These are phyloP conservation scores for Centella asiatica DNA, from an alignment of 129 eudicot genomes.

Conservation along the genomic window DNA sequence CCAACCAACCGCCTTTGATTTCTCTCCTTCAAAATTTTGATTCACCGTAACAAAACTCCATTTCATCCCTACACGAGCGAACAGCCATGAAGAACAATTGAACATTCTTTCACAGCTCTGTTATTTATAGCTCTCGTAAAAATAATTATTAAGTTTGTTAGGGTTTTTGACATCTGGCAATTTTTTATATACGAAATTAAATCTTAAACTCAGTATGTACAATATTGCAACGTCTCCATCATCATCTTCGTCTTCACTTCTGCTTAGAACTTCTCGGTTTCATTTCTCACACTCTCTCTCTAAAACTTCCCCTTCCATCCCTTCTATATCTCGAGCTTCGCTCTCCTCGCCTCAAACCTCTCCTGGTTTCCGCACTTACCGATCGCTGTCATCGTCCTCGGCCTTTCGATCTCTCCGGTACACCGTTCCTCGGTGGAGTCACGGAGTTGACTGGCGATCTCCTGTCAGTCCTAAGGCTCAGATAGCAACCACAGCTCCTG, in stretches of 20 bases:
- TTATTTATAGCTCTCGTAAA: neutral
- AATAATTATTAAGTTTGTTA: neutral
- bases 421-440: constrained; percentile 44
- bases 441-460: constrained; percentile 55
- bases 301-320: constrained; percentile 10
- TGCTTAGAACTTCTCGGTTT: constrained; percentile 18
- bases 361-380: constrained; percentile 11
- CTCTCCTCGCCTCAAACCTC: neutral
- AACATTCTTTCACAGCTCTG: neutral
- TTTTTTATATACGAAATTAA: neutral
- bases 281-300: constrained; percentile 19
- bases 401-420: constrained; percentile 24
- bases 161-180: neutral
- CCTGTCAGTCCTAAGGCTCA: constrained; percentile 39
- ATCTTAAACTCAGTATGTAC: constrained; percentile 22
- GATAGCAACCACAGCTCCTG: constrained; percentile 33
- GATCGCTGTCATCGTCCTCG: constrained; percentile 17
- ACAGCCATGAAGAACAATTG: too few relatives aligned
- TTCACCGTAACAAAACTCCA: too few relatives aligned
- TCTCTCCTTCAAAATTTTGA: too few relatives aligned
- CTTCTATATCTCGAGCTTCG: constrained; percentile 13
- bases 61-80: too few relatives aligned
- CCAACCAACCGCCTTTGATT: too few relatives aligned
- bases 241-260: constrained; percentile 32
- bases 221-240: constrained; percentile 23